A percentile compares a stretch with the other conserved stretches of the same genome.
Evolutionary conservation across 2,329 filamentous ascomycete species (phyloP).

Genomic region (Aureobasidium vineae): DNA sequence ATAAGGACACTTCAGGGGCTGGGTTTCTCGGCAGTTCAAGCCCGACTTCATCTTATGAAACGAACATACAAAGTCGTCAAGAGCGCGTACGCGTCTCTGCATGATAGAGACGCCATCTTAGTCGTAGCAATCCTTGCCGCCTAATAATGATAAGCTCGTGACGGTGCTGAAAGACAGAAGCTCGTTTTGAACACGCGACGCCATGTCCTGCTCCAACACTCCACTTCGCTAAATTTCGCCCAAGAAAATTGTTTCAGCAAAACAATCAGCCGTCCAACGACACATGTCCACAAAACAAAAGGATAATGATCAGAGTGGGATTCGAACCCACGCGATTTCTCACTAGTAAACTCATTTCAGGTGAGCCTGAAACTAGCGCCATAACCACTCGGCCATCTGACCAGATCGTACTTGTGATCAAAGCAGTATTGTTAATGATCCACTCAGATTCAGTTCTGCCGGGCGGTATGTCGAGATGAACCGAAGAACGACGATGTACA

Average conservation of each 20-base stretch:
- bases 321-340: slow-evolving; percentile 20
- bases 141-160: too few species aligned
- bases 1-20: neutral
- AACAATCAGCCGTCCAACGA: neutral
- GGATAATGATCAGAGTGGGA: slow-evolving; percentile 8
- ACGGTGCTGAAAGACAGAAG: too few species aligned
- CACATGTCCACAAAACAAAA: neutral
- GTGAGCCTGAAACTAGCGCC: slow-evolving; percentile 23
- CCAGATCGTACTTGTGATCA: neutral
- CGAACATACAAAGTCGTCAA: neutral
- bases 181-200: too few species aligned
- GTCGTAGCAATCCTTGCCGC: neutral
- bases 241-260: neutral
- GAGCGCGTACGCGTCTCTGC: neutral
- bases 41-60: neutral
- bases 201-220: neutral
- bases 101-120: neutral
- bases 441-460: too few species aligned
- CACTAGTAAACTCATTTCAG: slow-evolving; percentile 20
- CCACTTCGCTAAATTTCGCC: neutral
- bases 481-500: too few species aligned
- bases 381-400: slow-evolving; percentile 21
- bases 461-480: too few species aligned
- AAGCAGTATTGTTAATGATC: too few species aligned
- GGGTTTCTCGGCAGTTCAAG: neutral